Evolutionary conservation across 768 basidiomycete species (phyloP), one percentile per base, ranked within the genome.

Genomic region (Termitomyces sp.): DNA sequence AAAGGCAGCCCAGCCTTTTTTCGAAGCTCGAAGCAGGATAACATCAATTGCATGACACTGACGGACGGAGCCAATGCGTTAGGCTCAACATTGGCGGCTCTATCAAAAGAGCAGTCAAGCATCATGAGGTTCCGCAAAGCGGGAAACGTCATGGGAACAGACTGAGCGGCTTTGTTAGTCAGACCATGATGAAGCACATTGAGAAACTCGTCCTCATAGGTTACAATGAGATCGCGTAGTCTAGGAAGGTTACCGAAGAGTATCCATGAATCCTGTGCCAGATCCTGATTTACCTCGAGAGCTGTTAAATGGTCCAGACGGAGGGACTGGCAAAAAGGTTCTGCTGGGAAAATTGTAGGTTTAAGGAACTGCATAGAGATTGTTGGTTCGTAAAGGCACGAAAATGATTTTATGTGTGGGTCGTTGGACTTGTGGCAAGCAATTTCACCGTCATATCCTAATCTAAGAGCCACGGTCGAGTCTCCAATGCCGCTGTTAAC

Each of bases 341-440:
- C 28, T 5, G 3, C 4, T 7, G 18, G 5, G 13, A 3, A 8
- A 5, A 32, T 16, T 20, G 4, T 30, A 5, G 9, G 2, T 2
- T 3, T 0, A 6, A 3, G 5, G 30, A 1, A n/a, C 10, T 8
- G 3, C n/a, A 48, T 5, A 2, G 1, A 0, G 8, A 48, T 11
- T 6, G 30, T 32, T n/a, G 47, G 30, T n/a, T 13, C 9, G 30
- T 48, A 28, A 11, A 1, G 3, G 46, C n/a, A 11, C 28, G 26
- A 47, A n/a, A n/a, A n/a, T 30, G 46, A 8, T 28, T 30, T 18
- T 1, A 30, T 16, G 7, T 28, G 16, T 26, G 11, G 26, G 11
- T 45, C 44, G 5, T 45, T 26, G 24, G 14, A 45, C 3, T n/a
- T n/a, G n/a, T n/a, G n/a, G n/a, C n/a, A n/a, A n/a, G n/a, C n/a